Conservation (phyloP, 768 basidiomycete genomes). For the Collybia mongolica region DNA sequence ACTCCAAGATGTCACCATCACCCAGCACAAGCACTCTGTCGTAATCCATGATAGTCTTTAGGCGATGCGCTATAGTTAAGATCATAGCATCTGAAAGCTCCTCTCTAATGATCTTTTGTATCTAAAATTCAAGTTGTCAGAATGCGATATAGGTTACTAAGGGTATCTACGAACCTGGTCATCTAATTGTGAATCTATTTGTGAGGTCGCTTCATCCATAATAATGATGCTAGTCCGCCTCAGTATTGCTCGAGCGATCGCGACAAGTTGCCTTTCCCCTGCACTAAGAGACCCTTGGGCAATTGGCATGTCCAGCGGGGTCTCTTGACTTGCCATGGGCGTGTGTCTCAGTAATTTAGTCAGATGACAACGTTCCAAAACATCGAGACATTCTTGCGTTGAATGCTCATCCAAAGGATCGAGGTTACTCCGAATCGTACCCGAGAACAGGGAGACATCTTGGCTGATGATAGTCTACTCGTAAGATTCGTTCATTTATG, state of each 20-base stretch:
- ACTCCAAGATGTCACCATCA: slow-evolving; percentile 72
- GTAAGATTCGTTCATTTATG: not conserved
- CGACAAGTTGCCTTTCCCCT: slow-evolving; percentile 76
- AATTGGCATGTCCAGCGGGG: slow-evolving; percentile 58
- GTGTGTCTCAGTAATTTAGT: slow-evolving; percentile 39
- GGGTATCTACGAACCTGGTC: slow-evolving; percentile 45
- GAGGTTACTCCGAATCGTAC: slow-evolving; percentile 70
- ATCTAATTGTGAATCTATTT: slow-evolving; percentile 70
- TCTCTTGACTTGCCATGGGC: slow-evolving; percentile 27
- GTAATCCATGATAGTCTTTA: slow-evolving; percentile 77
- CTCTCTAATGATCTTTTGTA: slow-evolving; percentile 72
- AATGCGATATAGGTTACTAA: not conserved
- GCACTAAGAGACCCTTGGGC: slow-evolving; percentile 68
- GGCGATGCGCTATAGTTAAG: slow-evolving; percentile 80
- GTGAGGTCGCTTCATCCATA: slow-evolving; percentile 78
- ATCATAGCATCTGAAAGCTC: slow-evolving; percentile 72
- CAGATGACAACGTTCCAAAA: slow-evolving; percentile 65
- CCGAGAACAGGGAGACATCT: slow-evolving; percentile 73
- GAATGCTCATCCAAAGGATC: slow-evolving; percentile 64
- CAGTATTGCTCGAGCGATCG: slow-evolving; percentile 67
- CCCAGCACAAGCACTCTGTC: slow-evolving; percentile 74
- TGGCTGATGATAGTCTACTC: slow-evolving; percentile 69
- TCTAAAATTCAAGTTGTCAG: slow-evolving; percentile 31
- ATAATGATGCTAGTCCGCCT: slow-evolving; percentile 66
- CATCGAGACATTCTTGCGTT: slow-evolving; percentile 61